phyloP scores from a whole-genome alignment of 2,329 filamentous ascomycete genomes.

The Botrytis pseudocinerea region DNA sequence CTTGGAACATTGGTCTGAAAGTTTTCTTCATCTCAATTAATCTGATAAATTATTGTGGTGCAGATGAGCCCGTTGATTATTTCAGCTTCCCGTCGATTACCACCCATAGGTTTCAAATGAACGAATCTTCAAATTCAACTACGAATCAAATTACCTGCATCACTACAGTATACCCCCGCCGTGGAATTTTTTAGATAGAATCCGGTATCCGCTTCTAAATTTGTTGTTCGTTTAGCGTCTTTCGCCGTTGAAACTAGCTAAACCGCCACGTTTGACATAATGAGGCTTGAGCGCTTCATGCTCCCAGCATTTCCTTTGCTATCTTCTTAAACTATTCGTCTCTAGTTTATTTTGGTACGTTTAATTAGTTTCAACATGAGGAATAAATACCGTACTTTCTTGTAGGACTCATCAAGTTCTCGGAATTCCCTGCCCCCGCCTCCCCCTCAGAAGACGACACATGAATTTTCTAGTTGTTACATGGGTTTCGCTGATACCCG shows the following conservation, averaged over 20 bases:
- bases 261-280: not conserved
- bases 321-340: not conserved
- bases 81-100: not conserved
- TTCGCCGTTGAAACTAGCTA: conserved; percentile 12
- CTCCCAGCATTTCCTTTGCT: not conserved
- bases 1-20: not conserved
- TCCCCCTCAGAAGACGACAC: not conserved
- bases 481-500: not conserved
- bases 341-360: conserved; percentile 7
- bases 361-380: not conserved
- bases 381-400: not conserved
- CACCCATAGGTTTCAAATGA: not conserved
- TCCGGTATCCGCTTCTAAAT: not conserved
- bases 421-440: not conserved
- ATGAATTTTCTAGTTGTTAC: not conserved
- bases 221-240: not conserved
- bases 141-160: not conserved
- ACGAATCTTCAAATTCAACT: not conserved
- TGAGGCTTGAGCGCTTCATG: conserved; percentile 15
- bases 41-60: not conserved
- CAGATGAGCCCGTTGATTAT: not conserved
- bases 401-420: not conserved
- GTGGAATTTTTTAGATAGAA: not conserved
- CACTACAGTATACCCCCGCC: not conserved
- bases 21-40: not conserved